These are phyloP conservation scores for Halophytophthora batemanensis DNA, from an alignment of 352 stramenopile species.

Conservation along the genomic window DNA sequence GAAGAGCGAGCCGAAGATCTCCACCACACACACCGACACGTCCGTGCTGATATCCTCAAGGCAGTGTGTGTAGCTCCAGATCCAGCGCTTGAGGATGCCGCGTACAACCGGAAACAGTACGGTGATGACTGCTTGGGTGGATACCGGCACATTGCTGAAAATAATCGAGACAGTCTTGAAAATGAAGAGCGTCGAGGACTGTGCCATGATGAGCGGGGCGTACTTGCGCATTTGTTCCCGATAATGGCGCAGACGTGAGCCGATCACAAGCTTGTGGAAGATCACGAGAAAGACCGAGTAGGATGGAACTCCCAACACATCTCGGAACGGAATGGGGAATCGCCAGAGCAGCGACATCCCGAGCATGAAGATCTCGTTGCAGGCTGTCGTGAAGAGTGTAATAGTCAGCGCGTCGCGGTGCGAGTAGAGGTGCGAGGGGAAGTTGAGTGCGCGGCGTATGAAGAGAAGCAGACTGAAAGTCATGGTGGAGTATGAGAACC, in stretches of 20 bases:
- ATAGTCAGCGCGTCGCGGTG: constrained; percentile 11
- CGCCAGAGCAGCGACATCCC: constrained; percentile 8
- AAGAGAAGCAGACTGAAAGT: constrained; percentile 13
- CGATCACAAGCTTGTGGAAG: constrained; percentile 11
- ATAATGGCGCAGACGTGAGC: constrained; percentile 6
- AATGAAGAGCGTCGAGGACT: constrained; percentile 17
- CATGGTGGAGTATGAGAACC: constrained; percentile 13
- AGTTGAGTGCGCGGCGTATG: constrained; percentile 9
- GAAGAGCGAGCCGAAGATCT: constrained; percentile 28
- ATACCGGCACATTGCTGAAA: constrained; percentile 6
- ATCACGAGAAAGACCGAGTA: constrained; percentile 4
- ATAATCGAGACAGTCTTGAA: constrained; percentile 17
- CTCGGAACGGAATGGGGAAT: constrained; percentile 22
- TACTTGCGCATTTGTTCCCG: constrained; percentile 8
- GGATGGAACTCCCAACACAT: constrained; percentile 5
- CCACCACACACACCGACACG: constrained; percentile 21
- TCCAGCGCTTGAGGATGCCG: constrained; percentile 13
- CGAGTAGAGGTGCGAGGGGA: constrained; percentile 9
- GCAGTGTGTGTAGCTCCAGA: constrained; percentile 13
- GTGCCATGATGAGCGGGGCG: constrained; percentile 10
- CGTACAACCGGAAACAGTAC: constrained; percentile 17
- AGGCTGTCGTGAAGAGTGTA: not conserved
- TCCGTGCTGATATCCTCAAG: constrained; percentile 26
- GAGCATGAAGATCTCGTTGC: constrained; percentile 10
- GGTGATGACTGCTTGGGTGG: constrained; percentile 8